Base-by-base conservation (phyloP, 2,329 filamentous ascomycete genomes). In the Gremmenia infestans region DNA sequence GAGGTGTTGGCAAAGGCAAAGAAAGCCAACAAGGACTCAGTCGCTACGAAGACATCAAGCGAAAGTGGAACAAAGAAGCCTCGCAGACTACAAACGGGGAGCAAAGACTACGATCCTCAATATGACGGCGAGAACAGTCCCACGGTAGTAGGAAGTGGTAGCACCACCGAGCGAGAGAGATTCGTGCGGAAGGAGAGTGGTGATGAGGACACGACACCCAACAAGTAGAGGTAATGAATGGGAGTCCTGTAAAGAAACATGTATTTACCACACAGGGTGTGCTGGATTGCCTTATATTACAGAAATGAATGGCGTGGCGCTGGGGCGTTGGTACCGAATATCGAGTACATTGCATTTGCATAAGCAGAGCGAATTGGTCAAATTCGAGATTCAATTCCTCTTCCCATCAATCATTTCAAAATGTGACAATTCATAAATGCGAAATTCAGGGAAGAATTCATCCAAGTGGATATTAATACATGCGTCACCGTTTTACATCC, bases 111-210 rank as follows among this genome's bases (percentile, higher is more conserved):
- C 42, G 67, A 70, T 54, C 67, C 68, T 8, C 36, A 64, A 23
- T 65, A 61, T 42, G 68, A 70, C 61, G 68, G 67, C 7, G 68
- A 70, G 51, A 65, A 50, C 47, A 68, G 63, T 58, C 63, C 65
- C 0, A 67, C 64, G 2, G 59, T 66, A 4, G 59, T 66, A 0
- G 67, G 67, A 15, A 68, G 66, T 42, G 61, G 63, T 7, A 65
- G 64, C 42, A 63, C 59, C n/a, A 54, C 45, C 36, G 58, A 62
- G 11, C 46, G 56, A 32, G 55, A 58, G 4, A 39, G 54, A 19
- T 42, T 57, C n/a, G 40, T 55, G 32, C 57, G 55, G 32, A 56
- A 42, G 14, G 55, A 59, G 11, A 54, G 48, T 36, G 53, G 55
- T n/a, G 59, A 58, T 25, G 56, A 58, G 47, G 35, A 50, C 25